phyloP scores from a whole-genome alignment of 129 eudicot species.

The Dittrichia graveolens region DNA sequence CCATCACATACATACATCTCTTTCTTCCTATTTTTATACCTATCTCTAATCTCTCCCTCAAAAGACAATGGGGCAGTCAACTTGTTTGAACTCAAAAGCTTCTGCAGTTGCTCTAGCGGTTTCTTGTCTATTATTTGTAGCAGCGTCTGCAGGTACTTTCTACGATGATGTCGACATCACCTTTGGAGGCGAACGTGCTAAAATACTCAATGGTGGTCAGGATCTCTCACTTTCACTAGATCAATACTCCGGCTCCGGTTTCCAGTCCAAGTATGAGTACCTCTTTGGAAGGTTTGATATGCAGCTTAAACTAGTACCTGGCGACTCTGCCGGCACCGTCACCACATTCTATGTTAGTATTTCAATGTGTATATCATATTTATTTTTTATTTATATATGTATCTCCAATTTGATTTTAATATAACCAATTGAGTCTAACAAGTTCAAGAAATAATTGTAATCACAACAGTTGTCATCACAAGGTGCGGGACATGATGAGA shows the following conservation, averaged over 20 bases:
- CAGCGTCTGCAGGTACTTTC: no score
- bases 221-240: slow-evolving; percentile 40
- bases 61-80: neutral
- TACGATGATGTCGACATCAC: slow-evolving; percentile 33
- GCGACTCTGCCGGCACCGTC: no score
- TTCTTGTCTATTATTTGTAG: neutral
- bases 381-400: neutral
- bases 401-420: no score
- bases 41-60: neutral
- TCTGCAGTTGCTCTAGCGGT: neutral
- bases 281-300: slow-evolving; percentile 40
- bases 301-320: slow-evolving; percentile 44
- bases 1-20: neutral
- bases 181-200: slow-evolving; percentile 35
- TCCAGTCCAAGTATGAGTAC: slow-evolving; percentile 39
- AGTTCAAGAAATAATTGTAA: no score
- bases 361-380: no score
- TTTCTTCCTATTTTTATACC: no score
- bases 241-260: slow-evolving; percentile 43
- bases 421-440: no score
- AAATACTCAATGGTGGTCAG: slow-evolving; percentile 37
- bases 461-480: slow-evolving; percentile 47
- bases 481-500: slow-evolving; percentile 42
- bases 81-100: neutral
- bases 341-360: slow-evolving; percentile 41